phyloP scores from a whole-genome alignment of 78 protist genomes.

The Anaeramoeba ignava region DNA sequence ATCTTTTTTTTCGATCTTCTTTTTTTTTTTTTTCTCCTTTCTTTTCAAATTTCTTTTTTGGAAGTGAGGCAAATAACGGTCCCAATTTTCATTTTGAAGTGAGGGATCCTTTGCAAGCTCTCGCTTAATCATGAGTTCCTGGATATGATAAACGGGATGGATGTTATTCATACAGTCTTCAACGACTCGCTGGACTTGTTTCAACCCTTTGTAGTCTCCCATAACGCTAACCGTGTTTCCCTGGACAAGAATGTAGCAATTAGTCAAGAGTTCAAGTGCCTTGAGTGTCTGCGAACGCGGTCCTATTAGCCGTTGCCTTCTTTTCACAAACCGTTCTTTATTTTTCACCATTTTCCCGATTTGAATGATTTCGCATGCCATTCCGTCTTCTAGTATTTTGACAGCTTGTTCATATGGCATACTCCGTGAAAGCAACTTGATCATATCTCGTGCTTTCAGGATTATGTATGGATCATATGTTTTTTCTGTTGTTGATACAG shows the following conservation, averaged over 20 bases:
- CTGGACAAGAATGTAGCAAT: slow-evolving; percentile 86
- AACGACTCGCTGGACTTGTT: slow-evolving; percentile 64
- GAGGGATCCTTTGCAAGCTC: slow-evolving; percentile 77
- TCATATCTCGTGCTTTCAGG: slow-evolving; percentile 79
- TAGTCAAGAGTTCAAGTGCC: slow-evolving; percentile 88
- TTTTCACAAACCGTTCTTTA: slow-evolving; percentile 80
- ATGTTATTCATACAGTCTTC: slow-evolving; percentile 91
- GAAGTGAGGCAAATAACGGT: slow-evolving; percentile 84
- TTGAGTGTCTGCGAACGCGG: slow-evolving; percentile 93
- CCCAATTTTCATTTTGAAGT: slow-evolving; percentile 81
- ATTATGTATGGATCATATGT: slow-evolving; percentile 94
- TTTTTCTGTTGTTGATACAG: slow-evolving; percentile 82
- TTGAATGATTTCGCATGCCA: slow-evolving; percentile 82
- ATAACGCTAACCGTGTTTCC: slow-evolving; percentile 90
- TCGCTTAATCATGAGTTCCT: slow-evolving; percentile 79
- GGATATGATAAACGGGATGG: slow-evolving; percentile 93
- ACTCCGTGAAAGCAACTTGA: slow-evolving; percentile 71
- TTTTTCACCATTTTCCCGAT: slow-evolving; percentile 54
- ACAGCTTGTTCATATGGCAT: slow-evolving; percentile 67
- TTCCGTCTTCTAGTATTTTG: slow-evolving; percentile 11
- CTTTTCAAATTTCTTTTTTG: slow-evolving; percentile 37
- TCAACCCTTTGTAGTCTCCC: slow-evolving; percentile 73
- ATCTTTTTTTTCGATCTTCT: slow-evolving; percentile 41
- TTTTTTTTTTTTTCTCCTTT: background rate
- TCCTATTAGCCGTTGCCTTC: slow-evolving; percentile 94